Base-by-base conservation (phyloP, 768 basidiomycete species). In the Mycena vitilis region DNA sequence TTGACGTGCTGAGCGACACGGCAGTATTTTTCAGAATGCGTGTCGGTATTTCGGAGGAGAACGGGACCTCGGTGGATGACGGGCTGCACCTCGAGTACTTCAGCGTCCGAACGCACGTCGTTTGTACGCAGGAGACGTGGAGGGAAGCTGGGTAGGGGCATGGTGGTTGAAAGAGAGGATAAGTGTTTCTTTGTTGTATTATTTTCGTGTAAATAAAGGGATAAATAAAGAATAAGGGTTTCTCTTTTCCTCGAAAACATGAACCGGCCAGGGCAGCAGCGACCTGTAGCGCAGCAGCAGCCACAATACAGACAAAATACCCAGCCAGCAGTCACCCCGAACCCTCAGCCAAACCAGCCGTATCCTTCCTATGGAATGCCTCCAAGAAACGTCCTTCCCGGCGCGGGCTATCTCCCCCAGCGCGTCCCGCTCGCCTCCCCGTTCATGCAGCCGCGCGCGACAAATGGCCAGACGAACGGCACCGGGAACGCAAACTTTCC, bases 391-490 rank as follows among this genome's bases (percentile, higher is more conserved):
- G 80, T 84, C 52, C 78, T 87, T 30, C 86, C 82, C 73, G 78
- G 77, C 61, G 77, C 77, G 63, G 86, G 83, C 65, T 91, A 86
- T 76, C 81, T 85, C 69, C 86, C 89, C 18, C 82, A 84, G 42
- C 85, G 92, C 67, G 84, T 87, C 16, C 82, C 88, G 1, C 89
- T 88, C 72, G 84, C 87, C 20, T 84, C 86, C 51, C 88, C 89
- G 9, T 93, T 92, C 76, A 85, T 92, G 64, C 87, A 84, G 74
- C 83, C 88, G 73, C 84, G 92, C n/a, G 54, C 71, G 30, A 72
- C 67, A 7, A 71, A 71, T 20, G 71, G 71, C 16, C 44, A 63
- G 38, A 60, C 37, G 12, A 69, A 72, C 20, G 67, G 64, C 18
- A 51, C 51, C 74, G 83, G 87, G 75, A 89, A 91, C 74, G 79